These are phyloP conservation scores for Guyanaporus albipodus DNA, from an alignment of 768 basidiomycete species.

Conservation along the genomic window DNA sequence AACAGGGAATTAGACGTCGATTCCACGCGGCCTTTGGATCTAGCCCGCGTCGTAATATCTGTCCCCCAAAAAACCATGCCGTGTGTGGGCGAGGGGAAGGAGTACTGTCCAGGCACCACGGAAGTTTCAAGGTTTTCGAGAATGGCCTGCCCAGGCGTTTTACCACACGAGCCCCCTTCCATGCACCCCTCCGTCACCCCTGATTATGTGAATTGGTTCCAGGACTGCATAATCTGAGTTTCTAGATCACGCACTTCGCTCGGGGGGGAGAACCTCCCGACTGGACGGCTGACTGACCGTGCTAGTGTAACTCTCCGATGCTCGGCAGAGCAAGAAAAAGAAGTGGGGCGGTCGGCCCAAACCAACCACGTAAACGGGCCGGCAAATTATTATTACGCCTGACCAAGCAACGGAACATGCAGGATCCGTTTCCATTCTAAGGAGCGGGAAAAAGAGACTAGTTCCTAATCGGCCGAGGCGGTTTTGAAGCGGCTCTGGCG, in stretches of 20 bases:
- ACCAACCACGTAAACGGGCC: background rate
- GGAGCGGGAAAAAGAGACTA: too few species aligned
- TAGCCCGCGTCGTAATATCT: conserved; percentile 4
- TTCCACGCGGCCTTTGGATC: background rate
- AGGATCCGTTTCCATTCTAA: too few species aligned
- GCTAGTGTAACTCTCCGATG: conserved; percentile 4
- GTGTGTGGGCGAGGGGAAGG: too few species aligned
- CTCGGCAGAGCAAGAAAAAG: conserved; percentile 7
- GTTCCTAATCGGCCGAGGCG: conserved; percentile 2
- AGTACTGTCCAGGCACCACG: too few species aligned
- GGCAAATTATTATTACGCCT: background rate
- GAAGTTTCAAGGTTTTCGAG: background rate
- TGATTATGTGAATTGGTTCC: conserved; percentile 17
- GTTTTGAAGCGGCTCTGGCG: conserved; percentile 3
- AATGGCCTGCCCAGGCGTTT: background rate
- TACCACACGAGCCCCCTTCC: background rate
- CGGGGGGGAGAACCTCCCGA: conserved; percentile 11
- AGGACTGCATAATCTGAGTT: background rate
- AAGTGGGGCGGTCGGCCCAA: background rate
- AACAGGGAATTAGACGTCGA: conserved; percentile 1
- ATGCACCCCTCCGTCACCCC: background rate
- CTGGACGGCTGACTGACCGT: conserved; percentile 13
- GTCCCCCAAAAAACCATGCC: background rate
- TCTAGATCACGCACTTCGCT: background rate
- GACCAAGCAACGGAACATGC: background rate